Percentiles rank a stretch among this genome's conserved stretches.
These are phyloP conservation scores for Amoebophrya sp. DNA, from an alignment of 169 alveolate genomes.

Conservation along the genomic window DNA sequence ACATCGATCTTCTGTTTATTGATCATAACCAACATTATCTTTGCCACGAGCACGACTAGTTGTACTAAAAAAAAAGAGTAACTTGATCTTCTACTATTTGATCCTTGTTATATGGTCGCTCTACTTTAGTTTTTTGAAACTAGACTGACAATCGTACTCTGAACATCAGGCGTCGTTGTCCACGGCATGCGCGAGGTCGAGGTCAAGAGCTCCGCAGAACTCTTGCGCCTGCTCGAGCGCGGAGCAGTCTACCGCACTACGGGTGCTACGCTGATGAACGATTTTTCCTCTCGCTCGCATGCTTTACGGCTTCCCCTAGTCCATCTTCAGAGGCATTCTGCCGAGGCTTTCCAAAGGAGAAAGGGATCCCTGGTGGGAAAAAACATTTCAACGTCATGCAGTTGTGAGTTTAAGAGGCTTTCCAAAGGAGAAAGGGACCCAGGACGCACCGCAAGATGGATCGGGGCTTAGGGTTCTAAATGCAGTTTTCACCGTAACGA, in stretches of 20 bases:
- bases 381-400: too few species aligned
- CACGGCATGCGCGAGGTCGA: neutral
- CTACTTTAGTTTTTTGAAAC: too few species aligned
- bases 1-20: neutral
- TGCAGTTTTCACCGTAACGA: too few species aligned
- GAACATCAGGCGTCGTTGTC: slow-evolving; percentile 17
- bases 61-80: neutral
- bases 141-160: too few species aligned
- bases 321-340: too few species aligned
- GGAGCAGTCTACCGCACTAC: neutral
- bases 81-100: neutral
- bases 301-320: neutral
- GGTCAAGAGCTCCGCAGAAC: neutral
- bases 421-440: too few species aligned
- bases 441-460: too few species aligned
- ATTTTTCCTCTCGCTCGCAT: slow-evolving; percentile 55
- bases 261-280: slow-evolving; percentile 68
- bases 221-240: neutral
- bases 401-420: too few species aligned
- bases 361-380: too few species aligned
- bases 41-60: neutral
- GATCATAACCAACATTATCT: neutral
- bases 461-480: too few species aligned
- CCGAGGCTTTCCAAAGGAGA: too few species aligned
- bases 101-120: too few species aligned